A percentile compares a stretch with the other conserved stretches of the same genome.
Conservation (phyloP, 2,329 filamentous ascomycete genomes). For the Cyphellophora europaea region DNA sequence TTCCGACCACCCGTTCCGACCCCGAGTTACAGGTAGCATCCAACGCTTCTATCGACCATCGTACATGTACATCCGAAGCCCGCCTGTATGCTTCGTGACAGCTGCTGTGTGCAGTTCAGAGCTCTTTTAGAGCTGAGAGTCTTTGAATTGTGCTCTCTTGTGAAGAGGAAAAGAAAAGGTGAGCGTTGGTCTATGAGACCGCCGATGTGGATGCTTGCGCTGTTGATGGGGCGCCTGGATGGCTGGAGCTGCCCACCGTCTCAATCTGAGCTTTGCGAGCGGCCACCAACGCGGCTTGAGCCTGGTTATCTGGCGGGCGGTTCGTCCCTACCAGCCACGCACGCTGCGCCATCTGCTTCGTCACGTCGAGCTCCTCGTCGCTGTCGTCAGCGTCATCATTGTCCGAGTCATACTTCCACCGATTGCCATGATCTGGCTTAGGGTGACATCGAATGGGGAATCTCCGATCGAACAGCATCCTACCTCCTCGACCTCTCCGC, state of each 20-base stretch:
- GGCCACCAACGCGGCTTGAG: conserved; percentile 1
- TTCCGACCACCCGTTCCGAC: too few relatives aligned
- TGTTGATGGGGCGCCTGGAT: neutral
- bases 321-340: conserved; percentile 31
- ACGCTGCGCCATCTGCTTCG: conserved; percentile 50
- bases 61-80: too few relatives aligned
- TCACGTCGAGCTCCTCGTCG: too few relatives aligned
- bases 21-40: too few relatives aligned
- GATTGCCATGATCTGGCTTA: conserved; percentile 46
- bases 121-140: too few relatives aligned
- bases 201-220: neutral
- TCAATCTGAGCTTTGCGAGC: conserved; percentile 7
- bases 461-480: conserved; percentile 80
- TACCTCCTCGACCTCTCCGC: conserved; percentile 73
- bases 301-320: conserved; percentile 10
- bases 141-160: neutral
- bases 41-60: too few relatives aligned
- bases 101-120: too few relatives aligned
- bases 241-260: too few relatives aligned
- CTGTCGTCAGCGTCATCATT: too few relatives aligned
- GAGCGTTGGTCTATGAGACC: neutral
- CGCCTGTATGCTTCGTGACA: too few relatives aligned
- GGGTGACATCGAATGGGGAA: conserved; percentile 51
- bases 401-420: conserved; percentile 82
- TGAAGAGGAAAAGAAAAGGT: neutral